Evolutionary conservation across 2,329 filamentous ascomycete genomes (phyloP).

Genomic region (Colletotrichum filicis): DNA sequence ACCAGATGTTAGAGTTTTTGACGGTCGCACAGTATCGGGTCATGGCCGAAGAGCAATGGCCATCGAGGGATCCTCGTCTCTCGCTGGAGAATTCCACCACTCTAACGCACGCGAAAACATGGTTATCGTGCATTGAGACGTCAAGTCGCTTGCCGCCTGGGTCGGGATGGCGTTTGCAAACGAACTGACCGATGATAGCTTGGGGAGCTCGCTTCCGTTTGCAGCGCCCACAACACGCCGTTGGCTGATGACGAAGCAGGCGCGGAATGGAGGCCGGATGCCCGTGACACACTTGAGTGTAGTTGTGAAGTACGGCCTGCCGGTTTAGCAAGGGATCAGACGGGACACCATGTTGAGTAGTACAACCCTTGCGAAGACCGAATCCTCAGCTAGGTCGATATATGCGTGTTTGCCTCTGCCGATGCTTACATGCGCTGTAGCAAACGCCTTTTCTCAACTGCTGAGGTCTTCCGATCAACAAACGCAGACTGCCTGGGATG

Average conservation of each 20-base stretch:
- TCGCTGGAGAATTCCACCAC: not conserved
- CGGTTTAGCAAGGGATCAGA: not conserved
- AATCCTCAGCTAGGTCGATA: not conserved
- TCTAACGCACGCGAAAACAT: not conserved
- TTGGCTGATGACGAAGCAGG: not conserved
- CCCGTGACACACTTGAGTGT: not conserved
- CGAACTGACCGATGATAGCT: not conserved
- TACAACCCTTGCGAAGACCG: not conserved
- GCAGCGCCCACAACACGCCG: not conserved
- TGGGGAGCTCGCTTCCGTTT: not conserved
- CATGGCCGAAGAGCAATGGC: not conserved
- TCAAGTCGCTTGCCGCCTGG: not conserved
- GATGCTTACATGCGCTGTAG: not conserved
- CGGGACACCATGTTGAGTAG: not conserved
- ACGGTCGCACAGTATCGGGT: not conserved
- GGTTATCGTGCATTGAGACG: not conserved
- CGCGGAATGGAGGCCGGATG: not conserved
- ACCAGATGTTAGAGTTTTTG: not conserved
- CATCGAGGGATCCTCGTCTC: not conserved
- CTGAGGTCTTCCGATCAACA: not conserved
- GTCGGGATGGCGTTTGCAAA: not conserved
- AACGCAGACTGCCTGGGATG: not conserved
- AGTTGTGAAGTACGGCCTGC: not conserved
- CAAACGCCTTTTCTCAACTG: constrained; percentile 2
- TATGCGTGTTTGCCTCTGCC: constrained; percentile 6